Conservation (phyloP, 2,329 filamentous ascomycete genomes). For the Trichoderma lentiforme region DNA sequence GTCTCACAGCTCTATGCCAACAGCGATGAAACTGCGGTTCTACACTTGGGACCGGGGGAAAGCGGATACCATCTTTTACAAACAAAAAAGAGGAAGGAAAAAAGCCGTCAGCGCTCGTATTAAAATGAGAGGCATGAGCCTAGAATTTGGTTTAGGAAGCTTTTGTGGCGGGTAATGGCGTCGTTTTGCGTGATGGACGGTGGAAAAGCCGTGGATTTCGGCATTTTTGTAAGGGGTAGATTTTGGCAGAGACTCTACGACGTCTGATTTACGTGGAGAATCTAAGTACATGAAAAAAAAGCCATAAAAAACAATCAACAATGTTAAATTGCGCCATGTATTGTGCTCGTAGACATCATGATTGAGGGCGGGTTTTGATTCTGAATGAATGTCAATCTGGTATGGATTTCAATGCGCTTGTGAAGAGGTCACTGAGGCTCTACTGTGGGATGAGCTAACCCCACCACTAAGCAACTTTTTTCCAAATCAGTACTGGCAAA, state of each 20-base stretch:
- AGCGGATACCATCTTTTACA: background rate
- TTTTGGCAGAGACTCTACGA: background rate
- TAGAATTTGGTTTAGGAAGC: constrained; percentile 17
- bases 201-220: constrained; percentile 10
- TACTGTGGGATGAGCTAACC: constrained; percentile 12
- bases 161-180: constrained; percentile 13
- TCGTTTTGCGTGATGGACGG: constrained; percentile 13
- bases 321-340: background rate
- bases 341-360: background rate
- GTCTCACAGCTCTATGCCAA: constrained; percentile 5
- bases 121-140: constrained; percentile 3
- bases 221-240: constrained; percentile 3
- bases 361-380: background rate
- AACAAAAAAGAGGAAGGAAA: background rate
- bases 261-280: background rate
- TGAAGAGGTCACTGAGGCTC: constrained; percentile 6
- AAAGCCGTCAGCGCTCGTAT: constrained; percentile 6
- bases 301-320: constrained; percentile 2
- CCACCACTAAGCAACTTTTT: constrained; percentile 13
- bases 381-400: background rate
- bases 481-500: background rate
- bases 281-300: background rate
- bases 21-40: constrained; percentile 1
- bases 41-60: constrained; percentile 7
- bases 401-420: background rate